Evolutionary conservation across 2,329 filamentous ascomycete species (phyloP), one percentile per base, ranked within the genome.

Genomic region (Cryphonectria japonica): DNA sequence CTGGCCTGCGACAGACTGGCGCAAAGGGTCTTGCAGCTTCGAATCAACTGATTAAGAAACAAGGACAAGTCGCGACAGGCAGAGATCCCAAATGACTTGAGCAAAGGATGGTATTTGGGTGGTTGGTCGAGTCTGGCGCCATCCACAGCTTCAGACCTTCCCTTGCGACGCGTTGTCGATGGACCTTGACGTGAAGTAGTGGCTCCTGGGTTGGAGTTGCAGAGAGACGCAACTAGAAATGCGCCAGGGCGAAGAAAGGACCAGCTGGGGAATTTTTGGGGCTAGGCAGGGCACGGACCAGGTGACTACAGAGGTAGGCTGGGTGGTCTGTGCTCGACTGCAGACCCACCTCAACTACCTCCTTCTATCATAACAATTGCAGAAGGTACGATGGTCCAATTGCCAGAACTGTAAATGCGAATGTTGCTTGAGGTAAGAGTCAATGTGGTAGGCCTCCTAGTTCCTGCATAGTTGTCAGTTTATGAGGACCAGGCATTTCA

Each of bases 91-190:
- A 9, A n/a, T 16, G 43, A n/a, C 14, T 19, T 13, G 54, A 60
- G 3, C 8, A 13, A 39, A 7, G 14, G 34, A 19, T 16, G 22
- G 41, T 32, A 34, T 68, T 22, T 6, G 26, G 26, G 61, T 57
- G 46, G 65, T 60, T 19, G n/a, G 57, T 57, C 32, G 39, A 26
- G 61, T 19, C n/a, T 43, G 61, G 37, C 41, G 39, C 61, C 61
- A 64, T 39, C 41, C 61, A 64, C 37, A 46, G 41, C 37, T n/a
- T 64, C 37, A 43, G n/a, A 64, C n/a, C 37, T 29, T 43, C 61
- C 61, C 39, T 64, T 69, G 62, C 37, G 63, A 71, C 62, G 63
- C 29, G 70, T 65, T 63, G 34, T 26, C 54, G 67, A 69, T 71
- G 62, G 46, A 37, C 32, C 26, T 52, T 29, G 62, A 69, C 29